Evolutionary conservation across 2,329 filamentous ascomycete genomes (phyloP).

Genomic region (Phaeosphaeria sp.): DNA sequence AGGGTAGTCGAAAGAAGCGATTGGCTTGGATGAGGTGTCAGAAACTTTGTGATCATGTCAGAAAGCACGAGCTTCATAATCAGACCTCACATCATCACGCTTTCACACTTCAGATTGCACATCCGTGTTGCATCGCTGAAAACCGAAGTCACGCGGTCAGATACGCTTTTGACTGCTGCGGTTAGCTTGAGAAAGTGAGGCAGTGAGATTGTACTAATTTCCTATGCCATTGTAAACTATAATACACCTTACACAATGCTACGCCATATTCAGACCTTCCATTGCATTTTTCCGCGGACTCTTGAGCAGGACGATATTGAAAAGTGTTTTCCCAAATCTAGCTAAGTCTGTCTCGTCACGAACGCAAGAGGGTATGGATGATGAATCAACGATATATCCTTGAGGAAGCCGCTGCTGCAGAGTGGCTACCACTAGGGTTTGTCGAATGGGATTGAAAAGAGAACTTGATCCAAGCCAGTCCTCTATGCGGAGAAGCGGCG

Average conservation of each 20-base stretch:
- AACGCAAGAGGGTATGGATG: conserved; percentile 3
- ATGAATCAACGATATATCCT: conserved; percentile 8
- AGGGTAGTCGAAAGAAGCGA: background rate
- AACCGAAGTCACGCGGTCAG: too few relatives aligned
- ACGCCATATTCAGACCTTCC: background rate
- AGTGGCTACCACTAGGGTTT: conserved; percentile 22
- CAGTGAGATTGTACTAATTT: conserved; percentile 3
- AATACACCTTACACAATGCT: conserved; percentile 41
- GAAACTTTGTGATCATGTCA: background rate
- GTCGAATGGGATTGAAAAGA: conserved; percentile 13
- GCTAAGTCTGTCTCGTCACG: conserved; percentile 1
- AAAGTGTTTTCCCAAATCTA: conserved; percentile 24
- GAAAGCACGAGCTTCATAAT: background rate
- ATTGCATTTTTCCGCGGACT: conserved; percentile 5
- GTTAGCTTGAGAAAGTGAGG: background rate
- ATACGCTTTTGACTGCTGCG: too few relatives aligned
- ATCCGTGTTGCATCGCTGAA: too few relatives aligned
- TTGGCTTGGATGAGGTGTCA: background rate
- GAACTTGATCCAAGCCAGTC: conserved; percentile 1
- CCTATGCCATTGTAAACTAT: conserved; percentile 38
- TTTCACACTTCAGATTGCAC: too few relatives aligned
- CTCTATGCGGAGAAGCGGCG: conserved; percentile 75
- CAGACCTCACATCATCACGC: too few relatives aligned
- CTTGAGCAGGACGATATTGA: conserved; percentile 19
- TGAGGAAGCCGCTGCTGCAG: conserved; percentile 24